A percentile compares a stretch with the other conserved stretches of the same genome.
Evolutionary conservation across 768 basidiomycete species (phyloP).

Genomic region (Phylloporus sp.): DNA sequence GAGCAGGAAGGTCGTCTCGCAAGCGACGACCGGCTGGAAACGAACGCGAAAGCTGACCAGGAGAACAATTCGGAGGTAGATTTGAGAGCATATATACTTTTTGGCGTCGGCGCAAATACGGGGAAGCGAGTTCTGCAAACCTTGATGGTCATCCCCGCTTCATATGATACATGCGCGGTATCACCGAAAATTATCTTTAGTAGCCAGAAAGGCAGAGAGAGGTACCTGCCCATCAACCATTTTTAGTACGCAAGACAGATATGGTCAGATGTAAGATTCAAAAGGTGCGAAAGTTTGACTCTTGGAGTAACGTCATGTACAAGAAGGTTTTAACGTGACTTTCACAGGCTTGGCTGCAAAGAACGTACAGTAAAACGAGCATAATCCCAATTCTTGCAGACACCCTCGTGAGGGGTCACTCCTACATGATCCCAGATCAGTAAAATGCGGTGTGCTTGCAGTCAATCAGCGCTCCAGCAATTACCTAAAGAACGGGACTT

Average conservation of each 20-base stretch:
- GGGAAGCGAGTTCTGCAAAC: neutral
- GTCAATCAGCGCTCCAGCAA: too few species aligned
- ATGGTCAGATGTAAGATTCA: neutral
- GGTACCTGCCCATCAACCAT: neutral
- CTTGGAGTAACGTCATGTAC: too few species aligned
- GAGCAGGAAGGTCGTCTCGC: neutral
- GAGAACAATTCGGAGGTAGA: neutral
- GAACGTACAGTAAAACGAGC: too few species aligned
- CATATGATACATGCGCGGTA: neutral
- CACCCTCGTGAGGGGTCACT: neutral
- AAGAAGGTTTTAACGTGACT: too few species aligned
- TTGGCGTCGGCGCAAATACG: neutral
- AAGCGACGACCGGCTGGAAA: neutral
- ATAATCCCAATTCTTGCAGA: too few species aligned
- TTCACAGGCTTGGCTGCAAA: too few species aligned
- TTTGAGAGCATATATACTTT: neutral
- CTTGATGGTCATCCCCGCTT: neutral
- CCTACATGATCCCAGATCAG: too few species aligned
- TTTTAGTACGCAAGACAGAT: neutral
- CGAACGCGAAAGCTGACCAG: neutral
- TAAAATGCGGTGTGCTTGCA: too few species aligned
- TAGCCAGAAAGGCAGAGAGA: neutral
- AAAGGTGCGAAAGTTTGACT: neutral
- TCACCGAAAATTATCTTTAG: neutral
- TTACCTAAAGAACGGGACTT: neutral